These are phyloP conservation scores for Pseudogymnoascus sp. DNA, from an alignment of 2,329 filamentous ascomycete genomes.

Conservation along the genomic window DNA sequence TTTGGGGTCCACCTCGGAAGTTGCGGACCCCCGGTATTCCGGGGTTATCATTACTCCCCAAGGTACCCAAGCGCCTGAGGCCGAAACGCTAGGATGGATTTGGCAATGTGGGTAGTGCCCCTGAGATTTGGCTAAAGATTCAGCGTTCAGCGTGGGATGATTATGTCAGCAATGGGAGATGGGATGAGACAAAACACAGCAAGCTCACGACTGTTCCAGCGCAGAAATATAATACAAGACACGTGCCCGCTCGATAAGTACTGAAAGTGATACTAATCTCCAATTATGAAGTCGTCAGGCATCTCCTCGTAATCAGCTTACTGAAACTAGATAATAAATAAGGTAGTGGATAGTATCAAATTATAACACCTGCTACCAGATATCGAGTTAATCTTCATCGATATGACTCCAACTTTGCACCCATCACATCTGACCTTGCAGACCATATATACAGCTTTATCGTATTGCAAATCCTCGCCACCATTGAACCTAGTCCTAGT, in stretches of 20 bases:
- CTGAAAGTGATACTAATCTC: background rate
- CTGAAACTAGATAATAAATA: background rate
- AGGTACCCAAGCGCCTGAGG: background rate
- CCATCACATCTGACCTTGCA: background rate
- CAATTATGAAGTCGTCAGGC: background rate
- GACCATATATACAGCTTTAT: background rate
- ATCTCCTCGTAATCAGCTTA: background rate
- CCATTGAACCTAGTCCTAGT: background rate
- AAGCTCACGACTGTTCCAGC: background rate
- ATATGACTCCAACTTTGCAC: background rate
- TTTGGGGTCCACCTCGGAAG: background rate
- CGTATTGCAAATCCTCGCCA: constrained; percentile 2
- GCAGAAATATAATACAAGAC: background rate
- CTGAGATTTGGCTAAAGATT: background rate
- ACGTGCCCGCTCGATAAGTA: background rate
- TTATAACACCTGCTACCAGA: background rate
- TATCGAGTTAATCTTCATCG: background rate
- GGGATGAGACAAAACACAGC: background rate
- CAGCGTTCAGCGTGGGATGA: background rate
- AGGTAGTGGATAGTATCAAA: background rate
- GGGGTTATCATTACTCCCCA: constrained; percentile 4
- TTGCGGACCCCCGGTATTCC: background rate
- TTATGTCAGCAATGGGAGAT: background rate
- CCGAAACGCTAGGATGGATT: background rate
- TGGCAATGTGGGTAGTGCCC: background rate